Conservation (phyloP, 176 grass and related monocot genomes). For the Juncus inflexus region DNA sequence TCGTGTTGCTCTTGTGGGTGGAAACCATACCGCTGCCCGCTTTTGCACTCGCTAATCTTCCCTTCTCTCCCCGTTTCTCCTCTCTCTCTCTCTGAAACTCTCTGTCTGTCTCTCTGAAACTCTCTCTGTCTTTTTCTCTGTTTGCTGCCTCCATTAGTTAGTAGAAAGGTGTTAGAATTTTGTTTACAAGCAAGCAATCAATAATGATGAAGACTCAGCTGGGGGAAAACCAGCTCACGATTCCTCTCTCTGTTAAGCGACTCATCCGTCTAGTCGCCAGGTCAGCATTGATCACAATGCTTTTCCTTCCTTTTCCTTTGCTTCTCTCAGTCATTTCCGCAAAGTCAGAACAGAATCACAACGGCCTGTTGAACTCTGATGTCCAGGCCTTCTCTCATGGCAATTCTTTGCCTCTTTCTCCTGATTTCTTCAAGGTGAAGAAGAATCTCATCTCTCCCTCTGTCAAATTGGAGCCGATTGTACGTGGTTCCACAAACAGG, state of each 20-base stretch:
- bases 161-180: neutral
- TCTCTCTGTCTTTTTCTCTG: slow-evolving; percentile 6
- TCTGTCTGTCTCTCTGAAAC: neutral
- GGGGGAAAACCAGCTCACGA: slow-evolving; percentile 7
- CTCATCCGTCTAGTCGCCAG: slow-evolving; percentile 25
- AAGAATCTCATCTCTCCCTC: slow-evolving; percentile 17
- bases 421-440: slow-evolving; percentile 15
- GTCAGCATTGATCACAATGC: slow-evolving; percentile 28
- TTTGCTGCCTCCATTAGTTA: slow-evolving; percentile 24
- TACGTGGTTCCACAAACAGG: slow-evolving; percentile 19
- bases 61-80: neutral
- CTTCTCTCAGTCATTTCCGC: slow-evolving; percentile 15
- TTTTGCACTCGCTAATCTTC: slow-evolving; percentile 49
- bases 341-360: slow-evolving; percentile 22
- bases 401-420: slow-evolving; percentile 19
- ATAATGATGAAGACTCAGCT: slow-evolving; percentile 14
- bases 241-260: slow-evolving; percentile 18
- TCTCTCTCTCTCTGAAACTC: slow-evolving; percentile 1
- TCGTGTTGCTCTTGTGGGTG: slow-evolving; percentile 40
- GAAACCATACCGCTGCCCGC: slow-evolving; percentile 52
- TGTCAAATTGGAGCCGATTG: neutral
- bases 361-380: slow-evolving; percentile 23
- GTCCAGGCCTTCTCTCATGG: slow-evolving; percentile 25
- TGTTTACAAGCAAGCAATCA: neutral
- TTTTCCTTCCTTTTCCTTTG: slow-evolving; percentile 33